Evolutionary conservation across 2,329 filamentous ascomycete genomes (phyloP).

Genomic region (Fusarium tricinctum): DNA sequence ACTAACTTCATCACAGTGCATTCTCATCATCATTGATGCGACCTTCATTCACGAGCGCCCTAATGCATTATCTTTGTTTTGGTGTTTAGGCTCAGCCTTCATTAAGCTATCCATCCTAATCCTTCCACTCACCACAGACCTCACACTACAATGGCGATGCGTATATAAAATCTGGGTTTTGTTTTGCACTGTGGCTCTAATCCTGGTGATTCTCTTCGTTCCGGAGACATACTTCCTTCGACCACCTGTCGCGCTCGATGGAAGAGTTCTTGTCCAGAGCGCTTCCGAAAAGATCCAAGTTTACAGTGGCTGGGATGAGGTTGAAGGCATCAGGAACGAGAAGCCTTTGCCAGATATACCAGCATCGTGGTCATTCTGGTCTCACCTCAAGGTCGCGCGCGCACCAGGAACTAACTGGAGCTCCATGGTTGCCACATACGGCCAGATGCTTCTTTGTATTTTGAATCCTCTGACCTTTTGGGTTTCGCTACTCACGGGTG

Average conservation of each 20-base stretch:
- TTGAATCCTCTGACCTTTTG: conserved; percentile 42
- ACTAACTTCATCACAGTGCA: conserved; percentile 1
- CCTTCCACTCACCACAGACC: conserved; percentile 7
- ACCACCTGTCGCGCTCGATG: conserved; percentile 35
- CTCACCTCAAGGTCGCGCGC: conserved; percentile 9
- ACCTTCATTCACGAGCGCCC: conserved; percentile 42
- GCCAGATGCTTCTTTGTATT: conserved; percentile 40
- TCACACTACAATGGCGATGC: conserved; percentile 7
- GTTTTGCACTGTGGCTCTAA: not conserved
- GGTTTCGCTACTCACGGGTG: conserved; percentile 36
- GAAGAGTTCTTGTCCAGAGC: conserved; percentile 17
- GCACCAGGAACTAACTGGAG: conserved; percentile 26
- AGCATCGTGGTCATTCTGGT: not conserved
- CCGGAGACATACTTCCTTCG: conserved; percentile 38
- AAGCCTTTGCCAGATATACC: conserved; percentile 28
- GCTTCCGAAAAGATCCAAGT: conserved; percentile 28
- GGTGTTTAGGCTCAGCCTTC: conserved; percentile 16
- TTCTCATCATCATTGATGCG: conserved; percentile 30
- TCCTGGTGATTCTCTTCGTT: conserved; percentile 20
- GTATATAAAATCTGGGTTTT: conserved; percentile 29
- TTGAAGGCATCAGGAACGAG: not conserved
- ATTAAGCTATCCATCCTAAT: conserved; percentile 26
- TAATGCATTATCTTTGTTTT: conserved; percentile 27
- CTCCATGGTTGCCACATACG: conserved; percentile 27
- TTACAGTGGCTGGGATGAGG: conserved; percentile 26